Evolutionary conservation across 2,329 filamentous ascomycete genomes (phyloP), one percentile per base, ranked within the genome.

Genomic region (Diaporthe caulivora): DNA sequence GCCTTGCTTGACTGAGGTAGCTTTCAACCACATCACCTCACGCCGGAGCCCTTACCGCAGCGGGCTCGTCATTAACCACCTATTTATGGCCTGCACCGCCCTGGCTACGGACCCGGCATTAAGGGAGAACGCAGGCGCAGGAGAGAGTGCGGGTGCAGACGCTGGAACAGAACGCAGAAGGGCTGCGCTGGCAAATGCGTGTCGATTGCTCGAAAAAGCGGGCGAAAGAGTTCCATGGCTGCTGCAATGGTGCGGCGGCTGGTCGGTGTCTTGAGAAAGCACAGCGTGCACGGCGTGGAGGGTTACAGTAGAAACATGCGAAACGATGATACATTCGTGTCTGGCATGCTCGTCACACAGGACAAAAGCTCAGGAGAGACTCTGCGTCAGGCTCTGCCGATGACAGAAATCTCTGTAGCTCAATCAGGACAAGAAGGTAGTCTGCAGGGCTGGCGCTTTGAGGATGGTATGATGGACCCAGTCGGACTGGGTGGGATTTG

Each of bases 221-320:
- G 77, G 71, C 3, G 68, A 76, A 72, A 72, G 31, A 77, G 73
- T 10, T 26, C 53, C 5, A 71, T 77, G 54, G 77, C 77, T 18
- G 67, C 64, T 21, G 55, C 55, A 11, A 72, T 78, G 71, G 68
- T 77, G 29, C 37, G 70, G 29, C 72, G 72, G 17, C 54, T 78
- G 47, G 64, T 75, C 18, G 67, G 51, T 10, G 72, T 77, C 3
- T 37, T 77, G 10, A 69, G 67, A 34, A 60, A 68, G 15, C 67
- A 76, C 37, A 64, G 62, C 8, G 72, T 76, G 6, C 72, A 72
- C 13, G 72, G 60, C 6, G 71, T 69, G 3, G 60, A 51, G n/a
- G 49, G 47, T 53, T 57, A 53, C 18, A 47, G 49, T 18, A 69
- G 29, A 17, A 62, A 29, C 13, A 17, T 24, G 47, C 40, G 15